Percentiles rank a stretch among this genome's conserved stretches.
phyloP scores from a whole-genome alignment of 768 basidiomycete genomes.

The Agaricus bisporus region DNA sequence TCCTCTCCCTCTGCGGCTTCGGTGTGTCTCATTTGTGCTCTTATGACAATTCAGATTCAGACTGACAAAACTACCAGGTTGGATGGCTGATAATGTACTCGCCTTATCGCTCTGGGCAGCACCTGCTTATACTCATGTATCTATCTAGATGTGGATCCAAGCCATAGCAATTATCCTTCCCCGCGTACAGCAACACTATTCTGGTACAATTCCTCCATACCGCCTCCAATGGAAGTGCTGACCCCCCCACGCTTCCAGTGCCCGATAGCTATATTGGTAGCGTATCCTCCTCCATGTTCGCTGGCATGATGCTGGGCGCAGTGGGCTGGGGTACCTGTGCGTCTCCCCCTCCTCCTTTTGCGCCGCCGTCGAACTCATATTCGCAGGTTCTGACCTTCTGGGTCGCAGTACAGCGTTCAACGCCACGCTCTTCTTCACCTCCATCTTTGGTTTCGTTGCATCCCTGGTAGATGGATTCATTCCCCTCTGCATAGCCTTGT shows the following conservation, averaged over 20 bases:
- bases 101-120: conserved; percentile 3
- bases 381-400: conserved; percentile 72
- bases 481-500: conserved; percentile 69
- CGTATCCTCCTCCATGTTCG: conserved; percentile 85
- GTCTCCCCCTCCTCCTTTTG: conserved; percentile 18
- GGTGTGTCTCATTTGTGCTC: conserved; percentile 43
- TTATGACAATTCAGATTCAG: conserved; percentile 2
- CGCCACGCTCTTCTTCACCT: conserved; percentile 83
- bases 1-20: conserved; percentile 81
- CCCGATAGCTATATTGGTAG: conserved; percentile 72
- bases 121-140: conserved; percentile 12
- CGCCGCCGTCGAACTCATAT: not conserved
- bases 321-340: conserved; percentile 87
- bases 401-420: conserved; percentile 92
- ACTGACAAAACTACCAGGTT: conserved; percentile 42
- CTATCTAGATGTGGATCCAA: conserved; percentile 87
- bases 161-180: conserved; percentile 91
- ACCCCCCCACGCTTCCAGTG: conserved; percentile 33
- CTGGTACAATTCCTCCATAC: conserved; percentile 31
- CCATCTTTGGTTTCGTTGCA: conserved; percentile 79
- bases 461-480: conserved; percentile 67
- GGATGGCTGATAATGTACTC: conserved; percentile 89
- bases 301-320: conserved; percentile 96
- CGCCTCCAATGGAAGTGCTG: not conserved
- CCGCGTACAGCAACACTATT: conserved; percentile 88